A percentile compares a stretch with the other conserved stretches of the same genome.
Conservation (phyloP, 805 yeast genomes). For the Gaillardinia entomophila region DNA sequence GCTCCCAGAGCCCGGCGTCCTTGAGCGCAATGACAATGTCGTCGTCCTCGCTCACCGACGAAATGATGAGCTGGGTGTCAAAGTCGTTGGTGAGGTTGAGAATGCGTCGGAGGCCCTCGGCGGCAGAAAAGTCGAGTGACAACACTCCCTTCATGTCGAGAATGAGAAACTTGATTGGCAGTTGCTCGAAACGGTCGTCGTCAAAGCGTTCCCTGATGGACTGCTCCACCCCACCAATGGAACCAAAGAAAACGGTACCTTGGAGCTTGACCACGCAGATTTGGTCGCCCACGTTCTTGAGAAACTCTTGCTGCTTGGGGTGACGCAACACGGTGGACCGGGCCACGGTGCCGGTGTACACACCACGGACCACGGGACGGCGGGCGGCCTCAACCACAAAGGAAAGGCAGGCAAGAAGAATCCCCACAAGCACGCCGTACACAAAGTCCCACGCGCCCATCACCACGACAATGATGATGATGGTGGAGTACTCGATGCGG, state of each 20-base stretch:
- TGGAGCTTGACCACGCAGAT: conserved; percentile 81
- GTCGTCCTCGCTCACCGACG: conserved; percentile 68
- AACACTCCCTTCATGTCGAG: conserved; percentile 80
- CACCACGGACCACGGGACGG: conserved; percentile 72
- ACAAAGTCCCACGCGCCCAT: conserved; percentile 98
- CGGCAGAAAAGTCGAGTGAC: conserved; percentile 88
- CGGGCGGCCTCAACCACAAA: conserved; percentile 91
- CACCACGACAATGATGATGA: conserved; percentile 77
- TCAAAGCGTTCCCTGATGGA: conserved; percentile 64
- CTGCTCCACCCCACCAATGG: conserved; percentile 86
- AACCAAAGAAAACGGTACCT: conserved; percentile 90
- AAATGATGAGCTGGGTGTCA: conserved; percentile 64
- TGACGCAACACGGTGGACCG: conserved; percentile 90
- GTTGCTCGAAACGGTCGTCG: conserved; percentile 38
- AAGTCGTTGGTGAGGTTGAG: conserved; percentile 69
- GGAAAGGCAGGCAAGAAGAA: conserved; percentile 86
- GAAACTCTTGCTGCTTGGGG: conserved; percentile 79
- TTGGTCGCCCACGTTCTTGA: conserved; percentile 83
- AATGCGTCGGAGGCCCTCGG: conserved; percentile 89
- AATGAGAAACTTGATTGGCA: conserved; percentile 74
- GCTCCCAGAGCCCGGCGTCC: conserved; percentile 76
- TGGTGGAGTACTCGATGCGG: conserved; percentile 76
- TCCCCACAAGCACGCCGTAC: conserved; percentile 85
- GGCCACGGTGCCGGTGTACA: conserved; percentile 83
- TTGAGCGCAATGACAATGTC: conserved; percentile 64